phyloP scores from a whole-genome alignment of 1,284 basidiomycete genomes.

The Sanghuangporus baumii region DNA sequence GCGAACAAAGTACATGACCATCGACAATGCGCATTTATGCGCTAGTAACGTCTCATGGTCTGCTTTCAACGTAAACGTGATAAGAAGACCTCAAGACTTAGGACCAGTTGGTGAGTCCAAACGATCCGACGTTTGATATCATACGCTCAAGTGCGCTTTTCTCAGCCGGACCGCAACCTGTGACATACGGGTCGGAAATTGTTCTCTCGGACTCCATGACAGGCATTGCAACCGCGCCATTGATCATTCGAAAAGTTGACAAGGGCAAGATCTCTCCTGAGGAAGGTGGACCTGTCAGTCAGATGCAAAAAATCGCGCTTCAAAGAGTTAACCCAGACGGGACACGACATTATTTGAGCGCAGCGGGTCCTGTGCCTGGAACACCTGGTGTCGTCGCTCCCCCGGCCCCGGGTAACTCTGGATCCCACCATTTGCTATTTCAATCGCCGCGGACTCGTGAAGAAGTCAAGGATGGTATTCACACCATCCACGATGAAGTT shows the following conservation, averaged over 20 bases:
- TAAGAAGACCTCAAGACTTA: conserved; percentile 56
- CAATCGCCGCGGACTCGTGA: conserved; percentile 68
- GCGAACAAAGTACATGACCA: conserved; percentile 94
- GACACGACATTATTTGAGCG: conserved; percentile 75
- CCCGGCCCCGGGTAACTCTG: conserved; percentile 67
- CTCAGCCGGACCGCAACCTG: conserved; percentile 63
- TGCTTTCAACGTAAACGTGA: conserved; percentile 88
- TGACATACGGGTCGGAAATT: conserved; percentile 90
- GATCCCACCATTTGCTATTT: conserved; percentile 74
- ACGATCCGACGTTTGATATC: conserved; percentile 40
- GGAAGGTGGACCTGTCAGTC: conserved; percentile 88
- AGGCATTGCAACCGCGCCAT: conserved; percentile 80
- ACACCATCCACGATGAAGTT: conserved; percentile 74
- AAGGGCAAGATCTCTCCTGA: conserved; percentile 79
- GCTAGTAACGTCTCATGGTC: conserved; percentile 88
- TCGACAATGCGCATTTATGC: conserved; percentile 78
- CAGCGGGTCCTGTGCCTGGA: conserved; percentile 75
- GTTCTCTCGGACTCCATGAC: conserved; percentile 80
- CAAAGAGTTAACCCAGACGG: conserved; percentile 79
- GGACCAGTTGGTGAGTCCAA: conserved; percentile 50
- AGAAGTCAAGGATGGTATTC: conserved; percentile 67
- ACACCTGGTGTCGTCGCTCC: conserved; percentile 59
- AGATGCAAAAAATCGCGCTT: conserved; percentile 94
- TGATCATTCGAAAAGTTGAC: conserved; percentile 90
- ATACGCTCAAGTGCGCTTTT: conserved; percentile 36